Evolutionary conservation across 148 eudicot species (phyloP), one percentile per base, ranked within the genome.

Genomic region (Fagopyrum homotropicum): DNA sequence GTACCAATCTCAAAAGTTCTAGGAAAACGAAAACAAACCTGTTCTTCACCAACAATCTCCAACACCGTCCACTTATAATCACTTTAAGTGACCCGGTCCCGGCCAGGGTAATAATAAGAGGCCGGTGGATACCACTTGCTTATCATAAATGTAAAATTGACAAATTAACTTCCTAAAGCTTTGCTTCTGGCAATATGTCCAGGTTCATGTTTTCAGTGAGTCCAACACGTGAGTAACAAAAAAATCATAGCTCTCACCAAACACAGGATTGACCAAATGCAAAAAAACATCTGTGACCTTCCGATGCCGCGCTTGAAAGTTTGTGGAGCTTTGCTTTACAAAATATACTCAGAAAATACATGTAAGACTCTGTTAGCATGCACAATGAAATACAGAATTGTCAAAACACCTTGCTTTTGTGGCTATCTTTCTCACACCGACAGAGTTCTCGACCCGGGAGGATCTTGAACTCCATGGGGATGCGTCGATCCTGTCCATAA

Each of bases 351-450:
- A 66, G 71, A 43, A 66, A 43, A 66, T 12, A 4, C 40, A 14
- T 4, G 46, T 22, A 45, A 64, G 47, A 40, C 17, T 72, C 54
- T 16, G 48, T 72, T 72, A 95, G 80, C 99, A 89, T 5, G 96
- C 80, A 81, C 97, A 95, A 68, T 83, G 79, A 35, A 95, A 87
- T 50, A 89, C 88, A 0, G 97, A 86, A 81, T 85, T 83, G 55
- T 90, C 82, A 43, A 89, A 89, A 82, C 99, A 92, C 80, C 75
- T 86, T 44, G 79, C 74, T 79, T 88, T 92, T 48, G 45, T 72
- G 1, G 84, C 80, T 6, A 82, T 82, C 83, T 81, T 96, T 83
- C 71, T 84, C n/a, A 82, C 86, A 59, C 86, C 84, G 4, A 44
- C 69, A 6, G 16, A 16, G 1, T 78, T 50, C 61, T 89, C 94